A percentile compares a stretch with the other conserved stretches of the same genome.
Conservation (phyloP, 2,329 filamentous ascomycete genomes). For the Trichophyton mentagrophytes region DNA sequence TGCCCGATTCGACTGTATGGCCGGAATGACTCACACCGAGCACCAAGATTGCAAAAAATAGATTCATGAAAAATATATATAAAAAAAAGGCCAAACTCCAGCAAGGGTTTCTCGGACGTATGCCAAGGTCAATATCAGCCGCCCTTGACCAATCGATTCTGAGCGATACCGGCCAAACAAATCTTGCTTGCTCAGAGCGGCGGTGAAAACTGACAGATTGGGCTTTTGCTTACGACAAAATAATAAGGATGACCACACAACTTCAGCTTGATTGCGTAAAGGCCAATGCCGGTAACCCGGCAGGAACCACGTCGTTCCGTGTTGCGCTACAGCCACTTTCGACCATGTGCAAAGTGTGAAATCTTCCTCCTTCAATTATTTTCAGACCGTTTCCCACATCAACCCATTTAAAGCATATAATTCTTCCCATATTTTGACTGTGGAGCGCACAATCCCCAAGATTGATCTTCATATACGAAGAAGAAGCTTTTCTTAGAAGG, state of each 20-base stretch:
- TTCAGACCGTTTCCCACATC: neutral
- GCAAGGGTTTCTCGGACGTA: neutral
- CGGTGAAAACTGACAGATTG: neutral
- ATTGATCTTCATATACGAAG: neutral
- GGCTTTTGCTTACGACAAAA: neutral
- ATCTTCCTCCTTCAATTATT: neutral
- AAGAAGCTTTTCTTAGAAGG: slow-evolving; percentile 1
- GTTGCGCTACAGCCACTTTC: neutral
- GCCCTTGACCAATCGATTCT: neutral
- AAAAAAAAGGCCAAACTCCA: neutral
- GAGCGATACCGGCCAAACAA: neutral
- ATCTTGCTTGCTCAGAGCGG: neutral
- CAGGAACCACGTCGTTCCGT: neutral
- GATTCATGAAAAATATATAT: neutral
- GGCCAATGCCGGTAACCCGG: neutral
- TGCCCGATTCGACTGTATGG: neutral
- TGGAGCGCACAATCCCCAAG: neutral
- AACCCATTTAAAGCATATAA: neutral
- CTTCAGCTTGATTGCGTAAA: neutral
- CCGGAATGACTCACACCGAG: neutral
- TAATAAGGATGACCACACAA: neutral
- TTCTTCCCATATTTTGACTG: neutral
- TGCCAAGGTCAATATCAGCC: neutral
- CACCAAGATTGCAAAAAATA: neutral
- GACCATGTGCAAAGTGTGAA: neutral